Evolutionary conservation across 345 rosid species (phyloP).

Genomic region (Raphanus raphanistrum): DNA sequence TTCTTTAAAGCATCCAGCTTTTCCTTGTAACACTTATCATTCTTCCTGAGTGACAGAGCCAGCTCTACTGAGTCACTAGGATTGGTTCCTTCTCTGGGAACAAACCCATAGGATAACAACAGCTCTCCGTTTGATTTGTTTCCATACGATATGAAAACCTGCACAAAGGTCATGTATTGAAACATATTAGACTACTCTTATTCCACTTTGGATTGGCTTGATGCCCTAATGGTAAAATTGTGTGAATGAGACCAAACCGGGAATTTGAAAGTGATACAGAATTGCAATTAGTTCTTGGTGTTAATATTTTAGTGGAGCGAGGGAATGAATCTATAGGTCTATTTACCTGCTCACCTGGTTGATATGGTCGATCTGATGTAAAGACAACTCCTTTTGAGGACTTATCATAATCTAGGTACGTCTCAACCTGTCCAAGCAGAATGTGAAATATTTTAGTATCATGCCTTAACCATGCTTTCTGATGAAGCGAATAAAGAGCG

Average conservation of each 20-base stretch:
- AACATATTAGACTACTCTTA: conserved; percentile 20
- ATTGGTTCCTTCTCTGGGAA: conserved; percentile 84
- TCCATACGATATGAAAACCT: conserved; percentile 98
- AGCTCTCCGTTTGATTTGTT: conserved; percentile 93
- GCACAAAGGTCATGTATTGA: conserved; percentile 35
- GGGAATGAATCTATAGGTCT: conserved; percentile 19
- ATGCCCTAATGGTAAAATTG: no score
- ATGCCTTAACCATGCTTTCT: no score
- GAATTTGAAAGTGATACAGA: not conserved
- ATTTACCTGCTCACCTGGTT: conserved; percentile 98
- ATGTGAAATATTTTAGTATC: no score
- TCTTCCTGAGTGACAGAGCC: conserved; percentile 66
- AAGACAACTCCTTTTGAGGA: conserved; percentile 84
- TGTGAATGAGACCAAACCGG: no score
- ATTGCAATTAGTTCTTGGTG: not conserved
- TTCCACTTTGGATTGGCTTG: conserved; percentile 4
- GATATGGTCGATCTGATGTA: conserved; percentile 75
- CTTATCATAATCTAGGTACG: conserved; percentile 89
- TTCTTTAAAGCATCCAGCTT: conserved; percentile 75
- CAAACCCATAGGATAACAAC: conserved; percentile 87
- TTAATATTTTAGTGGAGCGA: not conserved
- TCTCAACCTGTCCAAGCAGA: conserved; percentile 72
- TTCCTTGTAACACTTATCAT: conserved; percentile 73
- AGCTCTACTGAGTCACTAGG: conserved; percentile 89
- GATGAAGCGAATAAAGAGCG: no score